These are phyloP conservation scores for Volutella citrinella DNA, from an alignment of 2,329 filamentous ascomycete genomes.

Conservation along the genomic window DNA sequence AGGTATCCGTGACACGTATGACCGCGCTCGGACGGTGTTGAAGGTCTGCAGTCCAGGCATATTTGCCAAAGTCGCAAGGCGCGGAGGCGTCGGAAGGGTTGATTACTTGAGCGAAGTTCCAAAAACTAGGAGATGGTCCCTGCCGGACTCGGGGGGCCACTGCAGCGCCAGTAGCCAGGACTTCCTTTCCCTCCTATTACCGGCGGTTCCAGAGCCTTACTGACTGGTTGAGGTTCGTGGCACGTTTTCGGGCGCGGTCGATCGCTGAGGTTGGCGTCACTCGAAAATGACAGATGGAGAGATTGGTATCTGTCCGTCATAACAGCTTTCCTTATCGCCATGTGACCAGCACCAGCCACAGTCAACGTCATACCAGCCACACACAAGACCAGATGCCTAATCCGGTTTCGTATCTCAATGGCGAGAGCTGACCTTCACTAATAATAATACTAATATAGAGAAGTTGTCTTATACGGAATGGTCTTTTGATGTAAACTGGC, in stretches of 20 bases:
- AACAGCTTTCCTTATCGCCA: slow-evolving; percentile 16
- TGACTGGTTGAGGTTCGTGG: background rate
- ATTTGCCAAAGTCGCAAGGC: slow-evolving; percentile 19
- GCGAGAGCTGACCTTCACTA: no score
- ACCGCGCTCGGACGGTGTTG: slow-evolving; percentile 70
- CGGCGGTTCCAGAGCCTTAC: background rate
- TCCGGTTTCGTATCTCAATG: no score
- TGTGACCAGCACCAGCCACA: slow-evolving; percentile 16
- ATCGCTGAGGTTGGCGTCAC: slow-evolving; percentile 21
- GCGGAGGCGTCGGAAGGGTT: slow-evolving; percentile 22
- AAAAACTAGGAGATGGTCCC: background rate
- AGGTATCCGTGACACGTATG: slow-evolving; percentile 81
- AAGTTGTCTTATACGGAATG: no score
- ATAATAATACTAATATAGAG: no score
- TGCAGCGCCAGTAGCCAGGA: background rate
- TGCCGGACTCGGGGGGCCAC: no score
- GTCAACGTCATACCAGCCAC: background rate
- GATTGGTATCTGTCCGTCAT: no score
- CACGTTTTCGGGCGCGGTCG: slow-evolving; percentile 2
- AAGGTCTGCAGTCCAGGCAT: slow-evolving; percentile 45
- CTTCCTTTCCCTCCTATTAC: background rate
- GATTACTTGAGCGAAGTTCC: slow-evolving; percentile 4
- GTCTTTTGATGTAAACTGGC: no score
- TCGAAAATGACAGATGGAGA: slow-evolving; percentile 9
- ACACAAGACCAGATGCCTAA: no score